Percentiles rank a stretch among this genome's conserved stretches.
These are phyloP conservation scores for Verticillium tricorpus DNA, from an alignment of 2,329 filamentous ascomycete genomes.

Conservation along the genomic window DNA sequence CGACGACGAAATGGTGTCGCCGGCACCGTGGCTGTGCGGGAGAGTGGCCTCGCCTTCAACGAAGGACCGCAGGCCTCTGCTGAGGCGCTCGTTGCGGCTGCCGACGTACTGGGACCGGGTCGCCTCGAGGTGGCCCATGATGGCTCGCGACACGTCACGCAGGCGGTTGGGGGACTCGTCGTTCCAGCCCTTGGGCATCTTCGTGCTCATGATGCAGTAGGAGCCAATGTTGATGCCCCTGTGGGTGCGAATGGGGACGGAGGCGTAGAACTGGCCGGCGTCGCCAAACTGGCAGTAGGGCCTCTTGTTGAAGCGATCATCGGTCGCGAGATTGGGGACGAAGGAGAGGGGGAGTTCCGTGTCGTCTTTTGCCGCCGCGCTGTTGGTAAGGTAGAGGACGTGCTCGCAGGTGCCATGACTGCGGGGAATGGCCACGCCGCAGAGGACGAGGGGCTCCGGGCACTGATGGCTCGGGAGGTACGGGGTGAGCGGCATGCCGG, in stretches of 20 bases:
- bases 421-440: slow-evolving; percentile 24
- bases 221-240: slow-evolving; percentile 38
- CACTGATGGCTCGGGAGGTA: slow-evolving; percentile 13
- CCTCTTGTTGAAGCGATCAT: slow-evolving; percentile 24
- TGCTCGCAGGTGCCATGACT: slow-evolving; percentile 23
- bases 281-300: slow-evolving; percentile 20
- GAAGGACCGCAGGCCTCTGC: slow-evolving; percentile 28
- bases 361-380: not conserved
- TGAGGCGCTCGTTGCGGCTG: slow-evolving; percentile 30
- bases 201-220: slow-evolving; percentile 26
- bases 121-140: slow-evolving; percentile 33
- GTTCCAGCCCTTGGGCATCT: slow-evolving; percentile 21
- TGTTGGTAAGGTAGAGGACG: slow-evolving; percentile 13
- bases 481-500: slow-evolving; percentile 29
- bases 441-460: slow-evolving; percentile 16
- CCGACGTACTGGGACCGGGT: slow-evolving; percentile 21
- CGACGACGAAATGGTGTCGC: not conserved
- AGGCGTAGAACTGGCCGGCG: slow-evolving; percentile 32
- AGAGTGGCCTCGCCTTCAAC: slow-evolving; percentile 22
- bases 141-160: slow-evolving; percentile 23
- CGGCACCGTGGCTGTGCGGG: not conserved
- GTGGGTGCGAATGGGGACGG: slow-evolving; percentile 34
- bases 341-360: slow-evolving; percentile 26
- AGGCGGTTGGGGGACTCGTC: slow-evolving; percentile 21
- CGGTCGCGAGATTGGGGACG: slow-evolving; percentile 25